These are phyloP conservation scores for Fusarium sp. DNA, from an alignment of 2,329 filamentous ascomycete species.

Conservation along the genomic window DNA sequence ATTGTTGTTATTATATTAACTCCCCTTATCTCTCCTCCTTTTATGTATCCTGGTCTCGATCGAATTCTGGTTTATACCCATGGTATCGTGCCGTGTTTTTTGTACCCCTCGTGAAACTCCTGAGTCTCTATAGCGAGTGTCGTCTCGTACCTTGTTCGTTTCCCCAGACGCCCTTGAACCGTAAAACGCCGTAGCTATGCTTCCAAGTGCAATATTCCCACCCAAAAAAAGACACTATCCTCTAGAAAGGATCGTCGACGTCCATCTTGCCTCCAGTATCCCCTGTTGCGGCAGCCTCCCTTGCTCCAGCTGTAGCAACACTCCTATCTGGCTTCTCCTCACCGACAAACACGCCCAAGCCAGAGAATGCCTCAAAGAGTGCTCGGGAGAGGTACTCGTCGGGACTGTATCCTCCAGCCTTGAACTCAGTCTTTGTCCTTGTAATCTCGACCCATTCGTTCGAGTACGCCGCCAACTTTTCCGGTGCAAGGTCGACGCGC, in stretches of 20 bases:
- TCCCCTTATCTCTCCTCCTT: background rate
- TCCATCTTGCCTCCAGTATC: slow-evolving; percentile 57
- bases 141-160: background rate
- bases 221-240: background rate
- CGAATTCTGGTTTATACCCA: background rate
- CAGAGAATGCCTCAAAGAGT: slow-evolving; percentile 90
- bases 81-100: slow-evolving; percentile 12
- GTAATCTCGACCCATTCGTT: slow-evolving; percentile 79
- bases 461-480: slow-evolving; percentile 72
- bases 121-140: slow-evolving; percentile 1
- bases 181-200: slow-evolving; percentile 45
- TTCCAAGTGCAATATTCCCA: slow-evolving; percentile 1
- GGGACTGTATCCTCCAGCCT: slow-evolving; percentile 85
- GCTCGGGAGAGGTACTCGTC: slow-evolving; percentile 84
- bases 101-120: slow-evolving; percentile 5
- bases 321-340: slow-evolving; percentile 72
- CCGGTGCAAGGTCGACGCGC: slow-evolving; percentile 71
- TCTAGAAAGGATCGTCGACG: slow-evolving; percentile 59
- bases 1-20: slow-evolving; percentile 16
- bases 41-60: background rate
- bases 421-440: slow-evolving; percentile 72
- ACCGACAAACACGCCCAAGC: slow-evolving; percentile 86
- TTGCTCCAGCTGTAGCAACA: slow-evolving; percentile 49
- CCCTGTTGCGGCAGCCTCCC: slow-evolving; percentile 50
- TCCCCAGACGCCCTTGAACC: slow-evolving; percentile 14